These are phyloP conservation scores for Kernera saxatilis DNA, from an alignment of 345 rosid species.

Conservation along the genomic window DNA sequence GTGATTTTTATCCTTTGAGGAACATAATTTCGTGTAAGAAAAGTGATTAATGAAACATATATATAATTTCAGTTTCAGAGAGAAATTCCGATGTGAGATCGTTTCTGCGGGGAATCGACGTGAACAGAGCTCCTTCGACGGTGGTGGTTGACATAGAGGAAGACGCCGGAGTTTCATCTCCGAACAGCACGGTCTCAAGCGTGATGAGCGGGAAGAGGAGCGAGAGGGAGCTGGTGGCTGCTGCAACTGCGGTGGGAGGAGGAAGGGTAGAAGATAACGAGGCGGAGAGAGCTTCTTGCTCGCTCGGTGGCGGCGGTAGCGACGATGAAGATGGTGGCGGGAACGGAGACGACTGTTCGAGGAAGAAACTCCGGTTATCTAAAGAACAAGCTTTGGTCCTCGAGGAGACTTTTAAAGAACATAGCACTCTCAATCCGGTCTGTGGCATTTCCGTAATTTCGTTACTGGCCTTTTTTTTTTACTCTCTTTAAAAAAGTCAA, in stretches of 20 bases:
- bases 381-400: constrained; percentile 79
- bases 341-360: constrained; percentile 60
- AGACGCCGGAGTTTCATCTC: constrained; percentile 65
- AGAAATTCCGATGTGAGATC: constrained; percentile 43
- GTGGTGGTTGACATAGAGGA: constrained; percentile 55
- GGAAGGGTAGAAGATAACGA: constrained; percentile 41
- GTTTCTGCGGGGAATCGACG: constrained; percentile 50
- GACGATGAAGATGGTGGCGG: constrained; percentile 82
- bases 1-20: not conserved
- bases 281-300: constrained; percentile 64
- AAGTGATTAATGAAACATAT: not conserved
- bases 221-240: constrained; percentile 49
- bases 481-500: not conserved
- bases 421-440: constrained; percentile 85
- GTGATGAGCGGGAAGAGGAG: constrained; percentile 61
- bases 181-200: constrained; percentile 85
- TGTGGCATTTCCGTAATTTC: constrained; percentile 40
- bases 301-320: constrained; percentile 47
- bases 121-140: constrained; percentile 44
- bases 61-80: constrained; percentile 42
- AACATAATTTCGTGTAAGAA: not conserved
- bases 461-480: not conserved
- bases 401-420: constrained; percentile 89
- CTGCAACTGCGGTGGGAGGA: constrained; percentile 5
- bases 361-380: constrained; percentile 79